Base-by-base conservation (phyloP, 2,329 filamentous ascomycete species). In the Leptographium flavum region DNA sequence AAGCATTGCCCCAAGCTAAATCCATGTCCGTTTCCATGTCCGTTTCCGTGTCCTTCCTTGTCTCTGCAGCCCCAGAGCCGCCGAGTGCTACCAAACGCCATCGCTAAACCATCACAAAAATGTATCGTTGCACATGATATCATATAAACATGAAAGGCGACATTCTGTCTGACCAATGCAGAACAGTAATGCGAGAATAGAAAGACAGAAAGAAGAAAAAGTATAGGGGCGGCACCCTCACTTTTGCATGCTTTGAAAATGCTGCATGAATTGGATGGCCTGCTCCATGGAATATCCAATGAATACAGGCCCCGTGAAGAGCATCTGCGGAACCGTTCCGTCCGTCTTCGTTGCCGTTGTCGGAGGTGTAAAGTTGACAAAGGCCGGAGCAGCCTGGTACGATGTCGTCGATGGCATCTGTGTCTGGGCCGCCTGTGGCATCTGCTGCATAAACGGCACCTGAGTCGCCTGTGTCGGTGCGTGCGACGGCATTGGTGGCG, bases 291-390 rank as follows among this genome's bases (percentile, higher is more conserved):
- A 79, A 56, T 94, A 95, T 0, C 90, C 90, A 55, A 96, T 86
- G 57, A 95, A 95, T 0, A 95, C 87, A 0, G 90, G 90, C 0
- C 90, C 90, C 9, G 85, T 94, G 57, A 95, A 94, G 0, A 93
- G 70, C 74, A 95, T 83, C 54, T 83, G 81, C 10, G 84, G 46
- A 7, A 25, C 39, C 13, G 27, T 21, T 7, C 31, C 33, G 38
- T 19, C 42, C 10, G 37, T 15, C 14, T 38, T 31, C 19, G n/a
- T 28, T 15, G 45, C 23, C 14, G 28, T 33, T 4, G 42, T 25
- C 9, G 39, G 38, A 3, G 49, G 42, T 2, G 50, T 43, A 13
- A 50, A 31, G 51, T 71, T 71, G 53, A 79, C 62, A 46, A 79
- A 77, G 1, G 71, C 58, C 19, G 75, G 74, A 50, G 25, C 45